Percentiles rank a stretch among this genome's conserved stretches.
These are phyloP conservation scores for Spergularia azorica DNA, from an alignment of 179 eudicot genomes.

Conservation along the genomic window DNA sequence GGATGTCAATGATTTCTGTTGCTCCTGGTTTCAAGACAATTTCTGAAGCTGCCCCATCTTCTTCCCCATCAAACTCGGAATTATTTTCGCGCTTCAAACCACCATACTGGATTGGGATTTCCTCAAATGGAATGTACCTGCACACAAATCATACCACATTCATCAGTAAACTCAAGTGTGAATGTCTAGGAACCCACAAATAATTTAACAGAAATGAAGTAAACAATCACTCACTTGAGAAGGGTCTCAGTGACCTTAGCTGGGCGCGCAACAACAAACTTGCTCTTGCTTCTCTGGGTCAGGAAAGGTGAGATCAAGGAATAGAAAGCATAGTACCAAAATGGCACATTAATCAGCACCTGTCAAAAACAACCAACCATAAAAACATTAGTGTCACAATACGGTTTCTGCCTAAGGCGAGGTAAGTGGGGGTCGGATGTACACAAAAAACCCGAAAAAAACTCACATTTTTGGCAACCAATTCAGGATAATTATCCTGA, in stretches of 20 bases:
- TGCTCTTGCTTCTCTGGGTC: constrained; percentile 78
- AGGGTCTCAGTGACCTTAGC: constrained; percentile 68
- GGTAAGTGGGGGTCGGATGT: no score
- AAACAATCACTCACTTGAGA: constrained; percentile 51
- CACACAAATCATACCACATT: not conserved
- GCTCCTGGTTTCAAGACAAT: constrained; percentile 47
- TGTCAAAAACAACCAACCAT: constrained; percentile 21
- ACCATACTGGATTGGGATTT: constrained; percentile 59
- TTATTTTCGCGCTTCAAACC: constrained; percentile 42
- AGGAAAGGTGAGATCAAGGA: constrained; percentile 61
- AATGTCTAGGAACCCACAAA: not conserved
- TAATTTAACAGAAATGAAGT: not conserved
- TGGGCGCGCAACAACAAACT: constrained; percentile 65
- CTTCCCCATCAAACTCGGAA: constrained; percentile 35
- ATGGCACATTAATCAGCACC: constrained; percentile 80
- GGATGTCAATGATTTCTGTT: constrained; percentile 49
- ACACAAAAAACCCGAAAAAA: not conserved
- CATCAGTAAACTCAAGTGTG: not conserved
- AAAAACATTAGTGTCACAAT: not conserved
- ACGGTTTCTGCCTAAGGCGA: not conserved
- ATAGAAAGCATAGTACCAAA: constrained; percentile 68
- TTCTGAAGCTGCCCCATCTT: constrained; percentile 40
- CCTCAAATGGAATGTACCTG: constrained; percentile 56
- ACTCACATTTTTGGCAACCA: constrained; percentile 76
- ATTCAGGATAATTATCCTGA: constrained; percentile 85